Percentiles rank a stretch among this genome's conserved stretches.
These are phyloP conservation scores for Neofusicoccum sp. DNA, from an alignment of 2,329 filamentous ascomycete genomes.

Conservation along the genomic window DNA sequence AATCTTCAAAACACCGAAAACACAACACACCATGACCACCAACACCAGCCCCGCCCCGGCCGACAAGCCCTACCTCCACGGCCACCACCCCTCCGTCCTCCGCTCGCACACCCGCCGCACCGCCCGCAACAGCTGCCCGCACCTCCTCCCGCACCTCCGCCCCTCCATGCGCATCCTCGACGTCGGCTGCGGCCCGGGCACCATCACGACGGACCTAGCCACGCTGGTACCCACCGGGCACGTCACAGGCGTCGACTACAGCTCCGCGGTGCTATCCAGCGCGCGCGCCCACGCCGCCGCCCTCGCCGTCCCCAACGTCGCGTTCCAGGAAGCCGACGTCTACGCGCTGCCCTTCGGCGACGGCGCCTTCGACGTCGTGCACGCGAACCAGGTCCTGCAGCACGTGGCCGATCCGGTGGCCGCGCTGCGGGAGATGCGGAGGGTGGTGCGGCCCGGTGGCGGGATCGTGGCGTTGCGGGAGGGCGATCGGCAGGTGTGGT, in stretches of 20 bases:
- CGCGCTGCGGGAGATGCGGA: constrained; percentile 57
- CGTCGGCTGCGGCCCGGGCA: constrained; percentile 53
- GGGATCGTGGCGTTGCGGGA: constrained; percentile 56
- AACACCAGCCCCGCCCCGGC: not conserved
- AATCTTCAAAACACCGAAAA: not conserved
- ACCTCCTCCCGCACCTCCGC: constrained; percentile 38
- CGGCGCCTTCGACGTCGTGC: constrained; percentile 60
- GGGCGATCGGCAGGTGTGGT: constrained; percentile 41
- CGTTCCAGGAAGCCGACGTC: constrained; percentile 45
- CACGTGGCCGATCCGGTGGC: constrained; percentile 56
- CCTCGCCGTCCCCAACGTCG: constrained; percentile 42
- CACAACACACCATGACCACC: not conserved
- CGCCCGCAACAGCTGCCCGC: constrained; percentile 47
- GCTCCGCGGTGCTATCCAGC: constrained; percentile 45
- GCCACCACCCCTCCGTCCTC: constrained; percentile 41
- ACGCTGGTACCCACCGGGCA: constrained; percentile 47
- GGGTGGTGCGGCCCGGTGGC: constrained; percentile 52
- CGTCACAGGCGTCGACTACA: constrained; percentile 51
- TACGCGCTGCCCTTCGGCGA: constrained; percentile 49
- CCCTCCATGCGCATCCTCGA: constrained; percentile 46
- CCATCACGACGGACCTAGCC: constrained; percentile 50
- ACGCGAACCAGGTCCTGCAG: constrained; percentile 60
- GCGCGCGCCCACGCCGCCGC: constrained; percentile 41
- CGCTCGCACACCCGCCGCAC: constrained; percentile 50
- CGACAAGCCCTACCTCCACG: constrained; percentile 40